Percentiles rank a stretch among this genome's conserved stretches.
Evolutionary conservation across 768 basidiomycete species (phyloP).

Genomic region (Rubroboletus pulcherrimus): DNA sequence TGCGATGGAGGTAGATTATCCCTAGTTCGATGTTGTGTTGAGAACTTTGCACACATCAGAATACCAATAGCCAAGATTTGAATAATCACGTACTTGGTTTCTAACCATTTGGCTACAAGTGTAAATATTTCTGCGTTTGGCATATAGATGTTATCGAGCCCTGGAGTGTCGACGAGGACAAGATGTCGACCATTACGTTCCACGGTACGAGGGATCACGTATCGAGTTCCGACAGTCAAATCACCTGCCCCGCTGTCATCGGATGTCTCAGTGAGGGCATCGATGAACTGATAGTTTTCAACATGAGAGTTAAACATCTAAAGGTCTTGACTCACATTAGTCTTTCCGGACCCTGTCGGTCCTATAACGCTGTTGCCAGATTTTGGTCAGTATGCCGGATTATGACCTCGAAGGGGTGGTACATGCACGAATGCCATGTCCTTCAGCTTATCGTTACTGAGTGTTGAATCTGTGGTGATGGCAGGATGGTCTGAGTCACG

Average conservation of each 20-base stretch:
- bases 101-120: not conserved
- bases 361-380: not conserved
- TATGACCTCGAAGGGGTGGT: not conserved
- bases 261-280: not conserved
- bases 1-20: slow-evolving; percentile 6
- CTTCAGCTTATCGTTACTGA: not conserved
- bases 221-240: not conserved
- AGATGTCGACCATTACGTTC: not conserved
- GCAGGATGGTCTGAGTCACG: not conserved
- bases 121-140: not conserved
- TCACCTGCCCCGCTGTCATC: too few species aligned
- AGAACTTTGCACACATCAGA: not conserved
- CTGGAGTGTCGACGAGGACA: slow-evolving; percentile 7
- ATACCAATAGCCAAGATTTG: not conserved
- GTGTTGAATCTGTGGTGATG: too few species aligned
- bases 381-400: not conserved
- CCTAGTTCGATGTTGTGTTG: not conserved
- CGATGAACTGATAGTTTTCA: slow-evolving; percentile 2
- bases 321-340: not conserved
- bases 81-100: not conserved
- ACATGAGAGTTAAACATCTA: too few species aligned
- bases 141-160: not conserved
- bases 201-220: not conserved
- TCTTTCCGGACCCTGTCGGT: slow-evolving; percentile 6
- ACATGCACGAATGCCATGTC: slow-evolving; percentile 2